These are phyloP conservation scores for Dalbergia cultrata DNA, from an alignment of 306 rosid genomes.

Conservation along the genomic window DNA sequence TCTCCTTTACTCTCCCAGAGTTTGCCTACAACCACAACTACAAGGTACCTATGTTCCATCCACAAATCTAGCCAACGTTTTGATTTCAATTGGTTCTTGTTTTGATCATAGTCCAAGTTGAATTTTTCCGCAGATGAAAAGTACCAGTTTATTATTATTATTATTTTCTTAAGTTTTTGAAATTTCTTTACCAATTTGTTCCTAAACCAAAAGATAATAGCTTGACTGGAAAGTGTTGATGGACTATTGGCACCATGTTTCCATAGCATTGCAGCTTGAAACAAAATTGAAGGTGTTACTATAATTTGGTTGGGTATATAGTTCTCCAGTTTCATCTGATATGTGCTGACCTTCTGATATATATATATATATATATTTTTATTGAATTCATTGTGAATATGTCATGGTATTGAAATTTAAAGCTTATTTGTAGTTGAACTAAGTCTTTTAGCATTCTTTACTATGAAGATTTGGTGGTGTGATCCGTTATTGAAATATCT, in stretches of 20 bases:
- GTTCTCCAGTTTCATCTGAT: not conserved
- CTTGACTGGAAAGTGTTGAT: not conserved
- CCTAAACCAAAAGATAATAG: not conserved
- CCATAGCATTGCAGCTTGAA: not conserved
- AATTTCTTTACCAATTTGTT: not conserved
- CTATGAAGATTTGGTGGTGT: slow-evolving; percentile 42
- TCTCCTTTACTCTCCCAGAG: slow-evolving; percentile 10
- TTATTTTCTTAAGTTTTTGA: not conserved
- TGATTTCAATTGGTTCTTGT: slow-evolving; percentile 7
- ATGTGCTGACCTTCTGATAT: slow-evolving; percentile 28
- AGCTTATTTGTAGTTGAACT: slow-evolving; percentile 6
- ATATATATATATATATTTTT: not conserved
- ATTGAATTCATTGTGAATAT: slow-evolving; percentile 14
- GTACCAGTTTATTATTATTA: not conserved
- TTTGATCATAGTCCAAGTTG: not conserved
- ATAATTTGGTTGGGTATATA: not conserved
- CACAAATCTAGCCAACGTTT: not conserved
- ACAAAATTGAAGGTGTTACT: not conserved
- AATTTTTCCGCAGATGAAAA: not conserved
- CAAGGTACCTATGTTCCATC: slow-evolving; percentile 16
- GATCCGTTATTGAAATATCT: slow-evolving; percentile 39
- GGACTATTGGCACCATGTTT: not conserved
- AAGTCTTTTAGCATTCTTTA: slow-evolving; percentile 18
- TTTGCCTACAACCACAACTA: slow-evolving; percentile 29
- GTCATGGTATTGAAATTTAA: slow-evolving; percentile 1